Conservation (phyloP, 345 rosid species). For the Lepidium aucheri region DNA sequence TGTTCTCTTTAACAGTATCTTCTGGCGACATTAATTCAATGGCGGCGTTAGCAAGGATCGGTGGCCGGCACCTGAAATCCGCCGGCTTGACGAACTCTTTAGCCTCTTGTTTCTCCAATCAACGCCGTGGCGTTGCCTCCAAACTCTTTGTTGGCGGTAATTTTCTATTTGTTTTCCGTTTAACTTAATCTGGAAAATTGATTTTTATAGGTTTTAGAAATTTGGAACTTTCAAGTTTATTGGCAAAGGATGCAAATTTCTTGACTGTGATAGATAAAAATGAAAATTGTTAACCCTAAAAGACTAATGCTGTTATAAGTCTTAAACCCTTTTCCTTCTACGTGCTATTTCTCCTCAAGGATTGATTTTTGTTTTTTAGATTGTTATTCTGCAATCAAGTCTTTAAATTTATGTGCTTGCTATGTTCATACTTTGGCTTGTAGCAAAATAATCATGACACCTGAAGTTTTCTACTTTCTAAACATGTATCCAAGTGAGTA, state of each 20-base stretch:
- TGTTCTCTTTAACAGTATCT: background rate
- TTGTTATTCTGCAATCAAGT: background rate
- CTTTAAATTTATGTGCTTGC: background rate
- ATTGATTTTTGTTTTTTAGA: background rate
- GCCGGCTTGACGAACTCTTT: background rate
- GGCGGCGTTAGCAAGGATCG: conserved; percentile 54
- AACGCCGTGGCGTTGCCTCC: conserved; percentile 53
- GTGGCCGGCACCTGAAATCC: conserved; percentile 21
- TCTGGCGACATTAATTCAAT: conserved; percentile 20
- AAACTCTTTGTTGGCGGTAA: conserved; percentile 80
- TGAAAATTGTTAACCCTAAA: background rate
- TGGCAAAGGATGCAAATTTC: background rate
- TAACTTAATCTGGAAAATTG: background rate
- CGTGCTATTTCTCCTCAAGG: background rate
- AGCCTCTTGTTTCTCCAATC: conserved; percentile 20
- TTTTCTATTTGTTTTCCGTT: background rate
- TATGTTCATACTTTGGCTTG: background rate
- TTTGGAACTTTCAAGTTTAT: background rate
- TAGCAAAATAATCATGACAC: background rate
- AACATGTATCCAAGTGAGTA: background rate
- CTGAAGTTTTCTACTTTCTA: background rate
- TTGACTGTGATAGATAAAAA: background rate
- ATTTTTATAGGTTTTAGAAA: background rate
- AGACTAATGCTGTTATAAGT: background rate
- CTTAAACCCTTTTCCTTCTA: background rate